phyloP scores from a whole-genome alignment of 495 filamentous ascomycete genomes.

The Penicillium malachiteum region DNA sequence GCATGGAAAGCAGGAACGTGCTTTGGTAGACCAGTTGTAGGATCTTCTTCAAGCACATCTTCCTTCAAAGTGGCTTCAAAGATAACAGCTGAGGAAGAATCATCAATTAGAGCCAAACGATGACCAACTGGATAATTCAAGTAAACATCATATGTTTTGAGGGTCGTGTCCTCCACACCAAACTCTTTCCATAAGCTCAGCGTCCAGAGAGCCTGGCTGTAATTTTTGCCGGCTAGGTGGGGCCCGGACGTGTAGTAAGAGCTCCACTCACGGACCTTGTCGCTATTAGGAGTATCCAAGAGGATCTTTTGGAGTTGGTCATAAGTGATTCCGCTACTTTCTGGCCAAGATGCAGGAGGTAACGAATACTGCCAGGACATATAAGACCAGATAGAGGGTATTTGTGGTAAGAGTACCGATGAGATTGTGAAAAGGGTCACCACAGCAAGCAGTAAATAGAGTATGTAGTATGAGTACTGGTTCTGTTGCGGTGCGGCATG shows the following conservation, averaged over 20 bases:
- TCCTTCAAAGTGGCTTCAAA: constrained; percentile 82
- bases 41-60: constrained; percentile 54
- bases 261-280: constrained; percentile 76
- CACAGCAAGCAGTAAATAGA: no score
- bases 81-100: constrained; percentile 50
- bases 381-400: no score
- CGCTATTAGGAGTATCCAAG: constrained; percentile 64
- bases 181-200: constrained; percentile 79
- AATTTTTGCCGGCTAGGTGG: constrained; percentile 87
- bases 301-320: constrained; percentile 66
- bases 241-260: constrained; percentile 84
- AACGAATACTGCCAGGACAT: no score
- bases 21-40: constrained; percentile 65
- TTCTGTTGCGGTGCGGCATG: no score
- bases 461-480: no score
- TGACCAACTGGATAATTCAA: constrained; percentile 85
- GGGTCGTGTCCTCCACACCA: constrained; percentile 68
- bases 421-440: no score
- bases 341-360: no score
- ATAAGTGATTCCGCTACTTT: no score
- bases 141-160: constrained; percentile 85
- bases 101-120: constrained; percentile 71
- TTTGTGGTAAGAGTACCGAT: no score
- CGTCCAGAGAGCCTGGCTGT: constrained; percentile 84
- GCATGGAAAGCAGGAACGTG: constrained; percentile 88